These are phyloP conservation scores for Allodekkera sacchari DNA, from an alignment of 805 yeast genomes.

Conservation along the genomic window DNA sequence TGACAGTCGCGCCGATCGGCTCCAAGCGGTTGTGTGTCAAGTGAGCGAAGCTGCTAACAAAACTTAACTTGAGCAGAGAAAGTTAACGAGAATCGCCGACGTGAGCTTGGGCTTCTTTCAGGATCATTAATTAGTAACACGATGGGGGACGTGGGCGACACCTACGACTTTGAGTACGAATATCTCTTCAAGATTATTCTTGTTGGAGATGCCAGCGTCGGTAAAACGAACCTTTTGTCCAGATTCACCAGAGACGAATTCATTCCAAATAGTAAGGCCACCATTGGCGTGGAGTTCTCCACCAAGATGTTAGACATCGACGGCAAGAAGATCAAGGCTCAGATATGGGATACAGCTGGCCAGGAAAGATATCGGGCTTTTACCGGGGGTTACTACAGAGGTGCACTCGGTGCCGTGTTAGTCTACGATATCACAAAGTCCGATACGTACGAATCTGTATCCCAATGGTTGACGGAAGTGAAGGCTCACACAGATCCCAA, in stretches of 20 bases:
- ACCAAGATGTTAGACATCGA: slow-evolving; percentile 88
- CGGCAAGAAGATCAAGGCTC: slow-evolving; percentile 78
- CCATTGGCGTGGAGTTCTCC: slow-evolving; percentile 98
- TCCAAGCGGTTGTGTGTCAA: too few species aligned
- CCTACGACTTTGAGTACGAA: slow-evolving; percentile 77
- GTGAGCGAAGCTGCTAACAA: neutral
- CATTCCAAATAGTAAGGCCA: slow-evolving; percentile 86
- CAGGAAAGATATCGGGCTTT: slow-evolving; percentile 98
- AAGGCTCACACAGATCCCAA: slow-evolving; percentile 90
- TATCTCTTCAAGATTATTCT: slow-evolving; percentile 87
- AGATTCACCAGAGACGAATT: slow-evolving; percentile 95
- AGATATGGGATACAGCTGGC: slow-evolving; percentile 99
- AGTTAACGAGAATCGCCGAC: too few species aligned
- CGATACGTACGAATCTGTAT: slow-evolving; percentile 75
- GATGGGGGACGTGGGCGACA: slow-evolving; percentile 45
- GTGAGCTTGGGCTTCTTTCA: too few species aligned
- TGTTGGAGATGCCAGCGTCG: slow-evolving; percentile 97
- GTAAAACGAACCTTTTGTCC: slow-evolving; percentile 87
- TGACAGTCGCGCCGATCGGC: too few species aligned
- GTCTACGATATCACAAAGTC: slow-evolving; percentile 93
- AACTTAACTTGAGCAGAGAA: neutral
- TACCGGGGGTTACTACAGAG: slow-evolving; percentile 94
- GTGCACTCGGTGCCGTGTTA: slow-evolving; percentile 95
- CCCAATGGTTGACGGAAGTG: slow-evolving; percentile 86
- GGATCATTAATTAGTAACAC: neutral